Evolutionary conservation across 2,329 filamentous ascomycete genomes (phyloP), one percentile per base, ranked within the genome.

Genomic region (Metarhizium rileyi): DNA sequence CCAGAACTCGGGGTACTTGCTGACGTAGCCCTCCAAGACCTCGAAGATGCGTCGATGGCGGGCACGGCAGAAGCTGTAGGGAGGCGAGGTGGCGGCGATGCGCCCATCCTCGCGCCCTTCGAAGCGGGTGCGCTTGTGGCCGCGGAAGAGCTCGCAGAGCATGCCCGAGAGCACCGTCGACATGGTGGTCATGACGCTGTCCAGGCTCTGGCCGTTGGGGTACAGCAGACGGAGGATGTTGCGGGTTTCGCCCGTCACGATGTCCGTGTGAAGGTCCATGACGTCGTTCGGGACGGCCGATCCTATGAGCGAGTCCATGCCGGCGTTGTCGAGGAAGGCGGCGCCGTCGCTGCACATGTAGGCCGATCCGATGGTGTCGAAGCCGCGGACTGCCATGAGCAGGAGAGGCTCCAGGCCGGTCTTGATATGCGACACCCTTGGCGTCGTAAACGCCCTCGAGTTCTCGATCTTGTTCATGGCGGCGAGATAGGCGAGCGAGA

Each of bases 271-370:
- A 4, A 51, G 46, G 22, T 53, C 52, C 52, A 53, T 50, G n/a
- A 53, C 49, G 25, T 53, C 52, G 44, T 51, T 53, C 6, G 49
- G 25, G 2, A 53, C 9, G 9, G 42, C 49, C 5, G 49, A 53
- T 10, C 49, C 52, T 23, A 53, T 27, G 26, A 53, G 52, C 3
- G 52, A 51, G 30, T 51, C 52, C 23, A 53, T 50, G 3, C 52
- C 49, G 0, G 35, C n/a, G 5, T 53, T 27, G 47, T 53, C 52
- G 14, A 51, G 33, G n/a, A 20, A 53, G 7, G 47, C 40, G 5
- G 52, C 52, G 3, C 52, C 52, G 35, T 53, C 52, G 16, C 47
- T 46, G 44, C 52, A 52, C 52, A 53, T 51, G 50, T 46, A 53
- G 8, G 52, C 49, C 0, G 46, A 44, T 10, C 49, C 52, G 12